Evolutionary conservation across 2,329 filamentous ascomycete genomes (phyloP).

Genomic region (Paradendryphiella salina): DNA sequence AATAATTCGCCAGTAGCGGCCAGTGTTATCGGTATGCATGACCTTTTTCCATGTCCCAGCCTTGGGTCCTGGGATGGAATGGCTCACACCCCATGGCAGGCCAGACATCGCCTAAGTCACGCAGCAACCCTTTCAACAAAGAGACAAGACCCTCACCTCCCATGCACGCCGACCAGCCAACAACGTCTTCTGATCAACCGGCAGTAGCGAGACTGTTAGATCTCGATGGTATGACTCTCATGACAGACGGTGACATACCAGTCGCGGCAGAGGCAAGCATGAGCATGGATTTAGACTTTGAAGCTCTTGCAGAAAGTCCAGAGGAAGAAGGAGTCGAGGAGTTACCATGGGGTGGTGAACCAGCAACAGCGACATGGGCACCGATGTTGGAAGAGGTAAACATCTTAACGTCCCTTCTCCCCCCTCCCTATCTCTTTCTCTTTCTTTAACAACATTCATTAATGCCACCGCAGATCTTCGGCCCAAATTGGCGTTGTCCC

Average conservation of each 20-base stretch:
- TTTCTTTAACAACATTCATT: not conserved
- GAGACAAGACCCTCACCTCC: slow-evolving; percentile 21
- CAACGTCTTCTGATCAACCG: not conserved
- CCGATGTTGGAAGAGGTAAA: slow-evolving; percentile 36
- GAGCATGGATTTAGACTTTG: slow-evolving; percentile 19
- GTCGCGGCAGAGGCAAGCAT: slow-evolving; percentile 7
- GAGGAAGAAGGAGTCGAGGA: slow-evolving; percentile 17
- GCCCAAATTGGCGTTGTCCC: slow-evolving; percentile 34
- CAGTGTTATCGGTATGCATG: slow-evolving; percentile 34
- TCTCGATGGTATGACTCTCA: slow-evolving; percentile 41
- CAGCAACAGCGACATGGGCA: slow-evolving; percentile 32
- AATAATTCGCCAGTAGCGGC: slow-evolving; percentile 24
- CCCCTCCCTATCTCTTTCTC: not conserved
- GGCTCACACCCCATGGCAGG: slow-evolving; percentile 33
- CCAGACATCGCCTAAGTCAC: slow-evolving; percentile 27
- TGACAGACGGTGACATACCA: slow-evolving; percentile 16
- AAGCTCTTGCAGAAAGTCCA: slow-evolving; percentile 19
- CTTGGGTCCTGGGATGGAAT: slow-evolving; percentile 5
- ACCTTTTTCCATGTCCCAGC: slow-evolving; percentile 3
- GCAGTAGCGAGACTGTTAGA: slow-evolving; percentile 23
- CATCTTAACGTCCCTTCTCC: not conserved
- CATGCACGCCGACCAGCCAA: slow-evolving; percentile 13
- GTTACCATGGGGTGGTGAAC: slow-evolving; percentile 18
- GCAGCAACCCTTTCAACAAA: slow-evolving; percentile 20
- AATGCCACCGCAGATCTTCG: slow-evolving; percentile 29